Evolutionary conservation across 768 basidiomycete genomes (phyloP).

Genomic region (Trametes coccinea): DNA sequence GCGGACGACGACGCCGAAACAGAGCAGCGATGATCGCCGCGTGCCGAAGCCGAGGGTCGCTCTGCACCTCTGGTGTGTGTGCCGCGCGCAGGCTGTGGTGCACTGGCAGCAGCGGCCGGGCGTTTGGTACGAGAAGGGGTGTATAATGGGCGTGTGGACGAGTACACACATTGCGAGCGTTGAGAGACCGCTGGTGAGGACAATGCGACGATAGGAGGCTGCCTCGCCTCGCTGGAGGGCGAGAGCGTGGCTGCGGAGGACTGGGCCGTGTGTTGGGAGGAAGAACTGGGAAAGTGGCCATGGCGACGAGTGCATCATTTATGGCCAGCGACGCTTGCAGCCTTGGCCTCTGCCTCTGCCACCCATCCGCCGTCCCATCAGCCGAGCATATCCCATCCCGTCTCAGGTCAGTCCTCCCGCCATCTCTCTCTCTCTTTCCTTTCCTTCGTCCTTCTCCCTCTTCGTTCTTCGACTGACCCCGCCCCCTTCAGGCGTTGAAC

Average conservation of each 20-base stretch:
- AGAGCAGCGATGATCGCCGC: constrained; percentile 9
- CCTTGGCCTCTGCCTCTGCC: neutral
- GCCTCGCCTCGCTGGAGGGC: neutral
- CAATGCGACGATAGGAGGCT: no score
- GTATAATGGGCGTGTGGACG: neutral
- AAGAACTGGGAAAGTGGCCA: constrained; percentile 20
- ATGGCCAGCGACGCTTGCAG: constrained; percentile 5
- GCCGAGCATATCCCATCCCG: constrained; percentile 18
- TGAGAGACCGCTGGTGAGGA: neutral
- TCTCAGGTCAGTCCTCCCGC: constrained; percentile 19
- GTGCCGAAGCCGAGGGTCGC: constrained; percentile 13
- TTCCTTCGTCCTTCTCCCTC: constrained; percentile 34
- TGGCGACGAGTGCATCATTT: constrained; percentile 26
- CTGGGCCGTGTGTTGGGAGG: constrained; percentile 3
- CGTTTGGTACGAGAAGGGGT: neutral
- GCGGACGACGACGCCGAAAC: neutral
- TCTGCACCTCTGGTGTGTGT: neutral
- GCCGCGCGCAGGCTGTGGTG: neutral
- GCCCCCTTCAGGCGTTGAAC: constrained; percentile 63
- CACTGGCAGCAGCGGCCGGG: constrained; percentile 9
- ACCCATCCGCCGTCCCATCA: constrained; percentile 1
- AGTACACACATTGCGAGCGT: neutral
- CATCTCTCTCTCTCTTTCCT: constrained; percentile 26
- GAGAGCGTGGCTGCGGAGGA: neutral
- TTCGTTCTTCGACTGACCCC: constrained; percentile 36